Evolutionary conservation across 768 basidiomycete genomes (phyloP), one percentile per base, ranked within the genome.

Genomic region (Psilocybe subaeruginosa): DNA sequence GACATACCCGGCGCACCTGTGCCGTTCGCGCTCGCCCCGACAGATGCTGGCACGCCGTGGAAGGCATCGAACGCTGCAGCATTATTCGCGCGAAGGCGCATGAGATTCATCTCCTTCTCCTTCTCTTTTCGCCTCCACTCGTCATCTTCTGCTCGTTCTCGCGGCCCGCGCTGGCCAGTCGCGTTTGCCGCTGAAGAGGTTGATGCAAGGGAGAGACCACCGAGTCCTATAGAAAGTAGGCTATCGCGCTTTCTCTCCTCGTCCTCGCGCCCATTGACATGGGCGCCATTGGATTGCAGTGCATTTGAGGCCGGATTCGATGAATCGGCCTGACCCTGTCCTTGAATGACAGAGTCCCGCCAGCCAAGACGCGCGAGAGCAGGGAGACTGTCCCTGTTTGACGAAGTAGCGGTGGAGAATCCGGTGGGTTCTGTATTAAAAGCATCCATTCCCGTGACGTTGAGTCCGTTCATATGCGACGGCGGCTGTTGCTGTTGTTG

Each of bases 51-150:
- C 1, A 88, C 82, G 0, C 87, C 85, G 70, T 93, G 88, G 77
- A 93, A 95, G 1, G 91, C 89, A 68, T 95, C 92, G 69, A 85
- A 93, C 1, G 89, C 83, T 23, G 78, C 77, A 2, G 82, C 69
- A 64, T 78, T 76, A 46, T 70, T 74, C 49, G 74, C 74, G 27
- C 83, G 74, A 31, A 76, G 74, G 37, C 81, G 78, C 61, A 79
- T 75, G 51, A 71, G 43, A 43, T 64, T 66, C 37, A 62, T 54
- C 55, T 70, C 69, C 82, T 82, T 71, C 83, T 84, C 66, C 79
- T 74, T 62, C 78, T 73, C 58, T 87, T 77, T 65, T 80, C 74
- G 54, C 57, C 80, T 74, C 59, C 88, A 77, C 65, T 64, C 63
- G 3, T 64, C 63, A 11, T 64, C 63, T 17, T 64, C 63, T 4